Percentiles rank a stretch among this genome's conserved stretches.
Conservation (phyloP, 371 early-diverging fungal genomes). For the Mucor racemosus region DNA sequence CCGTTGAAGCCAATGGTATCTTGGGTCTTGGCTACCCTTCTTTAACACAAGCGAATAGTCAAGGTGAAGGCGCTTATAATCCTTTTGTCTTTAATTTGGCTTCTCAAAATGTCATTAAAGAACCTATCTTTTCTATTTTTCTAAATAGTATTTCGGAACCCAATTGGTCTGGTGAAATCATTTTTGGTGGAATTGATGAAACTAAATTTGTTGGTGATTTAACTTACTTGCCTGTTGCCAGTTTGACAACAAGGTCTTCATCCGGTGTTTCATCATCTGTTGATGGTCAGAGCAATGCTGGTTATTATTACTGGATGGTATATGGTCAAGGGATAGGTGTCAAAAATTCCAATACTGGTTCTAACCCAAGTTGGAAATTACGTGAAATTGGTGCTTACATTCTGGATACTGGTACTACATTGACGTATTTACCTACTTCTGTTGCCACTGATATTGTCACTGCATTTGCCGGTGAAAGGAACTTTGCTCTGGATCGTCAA, state of each 20-base stretch:
- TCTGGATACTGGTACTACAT: slow-evolving; percentile 54
- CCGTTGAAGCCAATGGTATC: slow-evolving; percentile 49
- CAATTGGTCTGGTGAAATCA: slow-evolving; percentile 60
- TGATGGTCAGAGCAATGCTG: slow-evolving; percentile 5
- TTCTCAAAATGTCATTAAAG: slow-evolving; percentile 36
- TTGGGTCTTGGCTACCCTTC: slow-evolving; percentile 53
- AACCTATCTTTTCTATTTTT: slow-evolving; percentile 50
- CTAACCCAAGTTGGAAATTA: slow-evolving; percentile 24
- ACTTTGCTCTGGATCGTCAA: slow-evolving; percentile 36
- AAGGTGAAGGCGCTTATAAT: slow-evolving; percentile 36
- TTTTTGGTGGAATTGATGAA: slow-evolving; percentile 62
- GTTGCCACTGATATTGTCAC: slow-evolving; percentile 38
- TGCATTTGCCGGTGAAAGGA: slow-evolving; percentile 33
- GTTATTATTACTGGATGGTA: slow-evolving; percentile 55
- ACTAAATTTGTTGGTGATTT: slow-evolving; percentile 57
- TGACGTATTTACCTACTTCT: slow-evolving; percentile 45
- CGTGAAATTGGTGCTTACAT: slow-evolving; percentile 41
- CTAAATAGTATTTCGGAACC: slow-evolving; percentile 32
- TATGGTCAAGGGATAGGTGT: slow-evolving; percentile 50
- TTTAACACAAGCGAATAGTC: slow-evolving; percentile 39
- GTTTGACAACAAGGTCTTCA: slow-evolving; percentile 21
- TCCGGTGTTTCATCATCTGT: background rate
- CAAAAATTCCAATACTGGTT: slow-evolving; percentile 10
- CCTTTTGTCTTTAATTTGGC: slow-evolving; percentile 52
- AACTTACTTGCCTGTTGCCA: slow-evolving; percentile 50